These are phyloP conservation scores for Phylloporus sp. DNA, from an alignment of 768 basidiomycete genomes.

Conservation along the genomic window DNA sequence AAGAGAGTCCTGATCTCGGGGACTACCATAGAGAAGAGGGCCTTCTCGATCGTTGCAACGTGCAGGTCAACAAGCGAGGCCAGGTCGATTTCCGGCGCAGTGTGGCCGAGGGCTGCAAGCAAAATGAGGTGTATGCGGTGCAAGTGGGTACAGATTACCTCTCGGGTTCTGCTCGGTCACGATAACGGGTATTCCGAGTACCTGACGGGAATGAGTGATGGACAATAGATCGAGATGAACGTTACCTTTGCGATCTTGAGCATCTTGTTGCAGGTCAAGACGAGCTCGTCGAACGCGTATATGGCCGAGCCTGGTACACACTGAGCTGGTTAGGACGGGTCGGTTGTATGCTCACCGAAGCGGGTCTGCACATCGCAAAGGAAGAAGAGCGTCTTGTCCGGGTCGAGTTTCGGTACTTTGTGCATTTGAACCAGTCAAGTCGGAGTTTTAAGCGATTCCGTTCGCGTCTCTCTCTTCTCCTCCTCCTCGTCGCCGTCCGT, in stretches of 20 bases:
- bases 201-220: constrained; percentile 31
- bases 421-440: constrained; percentile 16
- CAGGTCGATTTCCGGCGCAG: constrained; percentile 58
- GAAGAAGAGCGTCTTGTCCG: constrained; percentile 53
- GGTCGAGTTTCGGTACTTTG: constrained; percentile 36
- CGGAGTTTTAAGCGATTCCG: constrained; percentile 26
- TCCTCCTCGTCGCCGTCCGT: constrained; percentile 23
- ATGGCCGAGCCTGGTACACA: constrained; percentile 46
- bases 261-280: constrained; percentile 70
- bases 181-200: constrained; percentile 68
- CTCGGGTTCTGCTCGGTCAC: constrained; percentile 81
- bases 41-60: constrained; percentile 68
- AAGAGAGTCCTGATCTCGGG: constrained; percentile 59
- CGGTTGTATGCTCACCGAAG: constrained; percentile 50
- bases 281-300: constrained; percentile 67
- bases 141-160: constrained; percentile 40
- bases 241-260: constrained; percentile 67
- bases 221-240: background rate
- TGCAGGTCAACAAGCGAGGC: constrained; percentile 51
- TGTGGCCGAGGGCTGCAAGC: constrained; percentile 60
- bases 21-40: constrained; percentile 82
- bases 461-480: constrained; percentile 15
- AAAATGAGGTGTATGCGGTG: constrained; percentile 5
- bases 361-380: constrained; percentile 81
- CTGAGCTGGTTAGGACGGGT: background rate